Base-by-base conservation (phyloP, 768 basidiomycete species). In the Boletus sensibilis region DNA sequence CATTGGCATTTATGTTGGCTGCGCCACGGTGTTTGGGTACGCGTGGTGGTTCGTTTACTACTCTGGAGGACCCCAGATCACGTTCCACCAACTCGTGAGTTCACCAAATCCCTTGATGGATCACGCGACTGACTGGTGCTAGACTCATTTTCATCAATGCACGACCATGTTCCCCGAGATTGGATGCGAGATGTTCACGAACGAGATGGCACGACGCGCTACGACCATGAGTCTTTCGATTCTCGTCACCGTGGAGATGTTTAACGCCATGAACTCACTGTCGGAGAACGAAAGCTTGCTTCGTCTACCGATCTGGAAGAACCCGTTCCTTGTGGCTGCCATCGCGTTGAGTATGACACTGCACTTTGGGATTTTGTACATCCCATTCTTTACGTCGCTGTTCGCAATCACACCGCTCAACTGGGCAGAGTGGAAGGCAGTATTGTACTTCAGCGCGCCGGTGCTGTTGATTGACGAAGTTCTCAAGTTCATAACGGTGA, bases 21-120 rank as follows among this genome's bases (percentile, higher is more conserved):
- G 85, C 53, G 95, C 94, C 5, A 98, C 96, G 25, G 96, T 99
- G 25, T 93, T 90, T 63, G 96, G 95, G 46, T 99, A 99, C 68
- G 96, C 94, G 0, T 99, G 96, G 96, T 98, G 96, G 96, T 99
- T 99, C 77, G 78, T 96, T 66, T 90, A 86, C 72, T 98, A 98
- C 72, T 66, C 80, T 16, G 88, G 82, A 44, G 96, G 96, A 1
- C 96, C 96, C 5, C 92, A 94, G 68, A 98, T 99, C 66, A 81
- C 90, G 4, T 98, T 90, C 79, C 78, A 92, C 67, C 92, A 99
- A 74, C 77, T 99, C 59, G 95, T 97, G 64, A 68, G 91, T 81
- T 27, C 18, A 49, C 34, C n/a, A 48, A 35, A 43, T 40, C 23
- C 5, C 12, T 50, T n/a, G 43, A 33, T 37, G 21, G 14, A 50